Base-by-base conservation (phyloP, 1,284 basidiomycete species). In the Prillingera fragicola region DNA sequence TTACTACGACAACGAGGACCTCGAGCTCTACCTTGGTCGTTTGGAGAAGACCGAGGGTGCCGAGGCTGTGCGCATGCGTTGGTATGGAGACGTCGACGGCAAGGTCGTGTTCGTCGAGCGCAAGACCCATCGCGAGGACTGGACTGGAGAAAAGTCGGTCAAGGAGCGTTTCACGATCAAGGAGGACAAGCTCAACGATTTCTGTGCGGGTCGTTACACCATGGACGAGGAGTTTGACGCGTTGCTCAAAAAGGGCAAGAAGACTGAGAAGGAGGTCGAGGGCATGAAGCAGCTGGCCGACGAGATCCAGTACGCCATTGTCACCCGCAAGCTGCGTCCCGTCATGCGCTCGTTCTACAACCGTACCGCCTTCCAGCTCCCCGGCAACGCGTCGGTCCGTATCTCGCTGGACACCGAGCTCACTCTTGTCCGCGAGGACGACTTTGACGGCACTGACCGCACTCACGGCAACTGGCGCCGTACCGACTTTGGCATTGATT, bases 281-380 rank as follows among this genome's bases (percentile, higher is more conserved):
- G 76, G 78, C 23, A 96, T 97, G 90, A 87, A 91, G 55, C 91
- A 95, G 73, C 80, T 98, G 25, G 94, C 95, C 18, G 87, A 83
- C 59, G 94, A 98, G 73, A 87, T 98, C 10, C 94, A 98, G 69
- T 96, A 97, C 69, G 80, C 85, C 3, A 77, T 96, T 25, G 70
- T 91, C 46, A 86, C 84, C n/a, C 82, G 87, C 67, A 82, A 84
- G 56, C 75, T 98, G 21, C 70, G 76, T 43, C 91, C 90, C 83
- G 94, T 96, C 32, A 85, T 96, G 85, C 81, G 94, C 25, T 90
- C 91, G n/a, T 98, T 97, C 75, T 98, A 98, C 76, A 96, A 97
- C 69, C 85, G 94, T 40, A 98, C 95, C 8, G 94, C 94, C 0
- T 98, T 98, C 78, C 94, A 98, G 73, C 80, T 98, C 19, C 95